Base-by-base conservation (phyloP, 2,329 filamentous ascomycete genomes). In the Botrytis hyacinthi region DNA sequence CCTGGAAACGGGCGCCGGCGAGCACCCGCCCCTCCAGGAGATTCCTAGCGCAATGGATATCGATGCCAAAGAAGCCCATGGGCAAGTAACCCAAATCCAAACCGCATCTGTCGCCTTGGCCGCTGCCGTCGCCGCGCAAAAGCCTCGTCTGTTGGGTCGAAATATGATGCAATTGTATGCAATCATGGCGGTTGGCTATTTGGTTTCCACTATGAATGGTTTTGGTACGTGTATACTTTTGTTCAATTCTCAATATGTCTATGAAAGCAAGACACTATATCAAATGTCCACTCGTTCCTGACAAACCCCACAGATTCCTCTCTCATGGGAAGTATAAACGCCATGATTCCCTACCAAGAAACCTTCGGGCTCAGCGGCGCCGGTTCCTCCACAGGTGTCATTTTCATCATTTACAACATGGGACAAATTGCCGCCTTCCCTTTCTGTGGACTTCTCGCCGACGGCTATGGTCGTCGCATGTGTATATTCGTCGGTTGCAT, bases 121-220 rank as follows among this genome's bases (percentile, higher is more conserved):
- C 4, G 78, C 81, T 63, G 81, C 81, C 0, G 78, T 79, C 9
- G 74, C 77, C n/a, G 76, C 78, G 62, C 80, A 81, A 73, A 81
- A 82, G 74, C 81, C 81, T 12, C 77, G 74, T 29, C 73, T 82
- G 10, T 72, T 78, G 80, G 85, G 83, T 18, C 81, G 79, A 76
- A 79, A 81, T 42, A 85, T 85, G 84, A 80, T 85, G 74, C 83
- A 83, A 79, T 76, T 84, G 16, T 84, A 83, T 76, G 73, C 80
- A 4, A 83, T 84, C 76, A 83, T 84, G 82, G 78, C 75, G 3
- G 75, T 84, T 68, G 81, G 82, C 26, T 84, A 84, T 73, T 77
- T 84, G 20, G 81, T 84, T 74, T 86, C 85, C 37, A 87, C 86
- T 14, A 85, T 86, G 83, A 88, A 88, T 79, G 87, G 87, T 42